Evolutionary conservation across 192 early-diverging fungal genomes (phyloP).

Genomic region (Globomyces pollinis-pini): DNA sequence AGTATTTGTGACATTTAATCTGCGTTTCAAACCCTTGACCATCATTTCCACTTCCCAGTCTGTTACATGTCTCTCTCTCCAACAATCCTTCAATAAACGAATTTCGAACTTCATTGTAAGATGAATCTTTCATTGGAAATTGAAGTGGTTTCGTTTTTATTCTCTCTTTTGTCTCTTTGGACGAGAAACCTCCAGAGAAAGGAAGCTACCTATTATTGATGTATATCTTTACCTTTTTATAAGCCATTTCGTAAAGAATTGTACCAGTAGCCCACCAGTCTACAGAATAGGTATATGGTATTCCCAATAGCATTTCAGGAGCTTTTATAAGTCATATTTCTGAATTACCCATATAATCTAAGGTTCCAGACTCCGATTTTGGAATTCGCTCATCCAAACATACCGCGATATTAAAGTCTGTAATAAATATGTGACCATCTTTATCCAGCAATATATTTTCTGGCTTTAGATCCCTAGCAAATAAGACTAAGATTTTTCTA

Average conservation of each 20-base stretch:
- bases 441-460: conserved; percentile 40
- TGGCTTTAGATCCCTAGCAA: conserved; percentile 48
- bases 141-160: background rate
- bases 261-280: conserved; percentile 70
- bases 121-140: background rate
- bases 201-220: conserved; percentile 1
- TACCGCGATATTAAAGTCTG: conserved; percentile 55
- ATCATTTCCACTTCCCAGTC: background rate
- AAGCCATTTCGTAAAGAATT: conserved; percentile 59
- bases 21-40: background rate
- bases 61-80: background rate
- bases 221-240: conserved; percentile 47
- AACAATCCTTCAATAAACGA: background rate
- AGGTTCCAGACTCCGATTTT: conserved; percentile 76
- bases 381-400: conserved; percentile 35
- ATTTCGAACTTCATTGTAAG: background rate
- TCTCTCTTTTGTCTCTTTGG: background rate
- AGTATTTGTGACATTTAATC: background rate
- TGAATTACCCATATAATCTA: conserved; percentile 75
- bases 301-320: conserved; percentile 13
- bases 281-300: conserved; percentile 25
- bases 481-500: conserved; percentile 22
- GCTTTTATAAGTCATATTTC: conserved; percentile 3
- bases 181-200: conserved; percentile 27
- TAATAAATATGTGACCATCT: conserved; percentile 36